Evolutionary conservation across 1,284 basidiomycete species (phyloP), one percentile per base, ranked within the genome.

Genomic region (Marasmius tenuissimus): DNA sequence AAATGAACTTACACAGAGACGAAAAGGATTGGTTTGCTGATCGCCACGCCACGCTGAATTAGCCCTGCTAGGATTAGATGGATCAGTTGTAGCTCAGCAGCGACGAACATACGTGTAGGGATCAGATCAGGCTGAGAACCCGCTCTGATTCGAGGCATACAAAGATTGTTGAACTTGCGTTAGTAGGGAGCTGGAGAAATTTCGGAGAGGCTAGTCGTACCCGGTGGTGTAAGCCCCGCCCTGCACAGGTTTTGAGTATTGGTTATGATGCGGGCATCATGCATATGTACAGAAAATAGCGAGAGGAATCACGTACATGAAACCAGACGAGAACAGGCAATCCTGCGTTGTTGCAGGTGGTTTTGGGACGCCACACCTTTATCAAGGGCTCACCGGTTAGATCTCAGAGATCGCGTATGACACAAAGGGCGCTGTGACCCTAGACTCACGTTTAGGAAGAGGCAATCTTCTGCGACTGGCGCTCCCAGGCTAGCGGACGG

Each of bases 271-370:
- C 12, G 42, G 42, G 37, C 40, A 60, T 38, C 53, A 20, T 53
- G 10, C 18, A 16, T 5, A 50, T 22, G n/a, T 48, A 8, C 48
- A 34, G 49, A 14, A 14, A 39, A 27, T 27, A 57, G 47, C 14
- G 6, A 45, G 45, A 4, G 65, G 38, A 34, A 55, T n/a, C n/a
- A 34, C 14, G 78, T 59, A 84, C 83, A 70, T 84, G 78, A 37
- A 85, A 78, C 82, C 82, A 85, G 57, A 84, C 71, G 34, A 86
- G 64, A 2, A 85, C 77, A 3, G 83, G 83, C 9, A 84, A 71
- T 33, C 72, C 75, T 4, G 75, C 73, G 22, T 67, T 65, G 7
- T 70, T 62, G 0, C 63, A 65, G 2, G 76, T 78, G 5, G 72
- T 73, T 49, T 70, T 60, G 0, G 82, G 81, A 50, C 82, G 74